Evolutionary conservation across 2,329 filamentous ascomycete species (phyloP).

Genomic region (Beauveria pseudobassiana): DNA sequence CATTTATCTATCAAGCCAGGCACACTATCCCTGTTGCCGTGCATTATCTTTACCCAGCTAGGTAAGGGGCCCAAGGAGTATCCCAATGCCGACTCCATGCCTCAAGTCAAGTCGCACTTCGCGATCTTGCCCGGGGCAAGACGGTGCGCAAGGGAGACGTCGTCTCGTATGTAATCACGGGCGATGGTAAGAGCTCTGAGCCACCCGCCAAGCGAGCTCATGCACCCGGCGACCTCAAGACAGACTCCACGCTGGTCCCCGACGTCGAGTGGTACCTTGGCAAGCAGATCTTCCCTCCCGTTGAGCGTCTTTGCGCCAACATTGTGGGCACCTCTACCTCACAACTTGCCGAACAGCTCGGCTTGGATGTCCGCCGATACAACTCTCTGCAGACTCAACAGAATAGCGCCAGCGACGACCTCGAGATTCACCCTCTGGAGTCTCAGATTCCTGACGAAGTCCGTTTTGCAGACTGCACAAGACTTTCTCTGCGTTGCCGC

Average conservation of each 20-base stretch:
- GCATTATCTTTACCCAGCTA: constrained; percentile 96
- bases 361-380: constrained; percentile 85
- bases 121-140: constrained; percentile 80
- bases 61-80: constrained; percentile 92
- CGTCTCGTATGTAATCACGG: constrained; percentile 89
- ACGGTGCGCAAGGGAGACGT: constrained; percentile 88
- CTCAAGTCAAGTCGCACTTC: constrained; percentile 93
- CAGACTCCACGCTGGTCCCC: constrained; percentile 66
- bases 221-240: constrained; percentile 73
- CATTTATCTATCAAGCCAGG: too few relatives aligned
- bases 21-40: constrained; percentile 64
- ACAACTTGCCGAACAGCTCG: constrained; percentile 85
- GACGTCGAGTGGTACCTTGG: constrained; percentile 98
- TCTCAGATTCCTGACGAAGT: constrained; percentile 88
- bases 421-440: constrained; percentile 83
- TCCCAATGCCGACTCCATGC: constrained; percentile 90
- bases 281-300: constrained; percentile 97
- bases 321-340: constrained; percentile 88
- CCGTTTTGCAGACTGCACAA: constrained; percentile 74
- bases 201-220: constrained; percentile 82
- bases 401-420: constrained; percentile 48
- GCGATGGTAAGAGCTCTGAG: constrained; percentile 58
- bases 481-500: constrained; percentile 73
- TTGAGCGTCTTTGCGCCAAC: constrained; percentile 94
- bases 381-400: constrained; percentile 37